phyloP scores from a whole-genome alignment of 179 eudicot genomes.

The Pouteria campechiana region DNA sequence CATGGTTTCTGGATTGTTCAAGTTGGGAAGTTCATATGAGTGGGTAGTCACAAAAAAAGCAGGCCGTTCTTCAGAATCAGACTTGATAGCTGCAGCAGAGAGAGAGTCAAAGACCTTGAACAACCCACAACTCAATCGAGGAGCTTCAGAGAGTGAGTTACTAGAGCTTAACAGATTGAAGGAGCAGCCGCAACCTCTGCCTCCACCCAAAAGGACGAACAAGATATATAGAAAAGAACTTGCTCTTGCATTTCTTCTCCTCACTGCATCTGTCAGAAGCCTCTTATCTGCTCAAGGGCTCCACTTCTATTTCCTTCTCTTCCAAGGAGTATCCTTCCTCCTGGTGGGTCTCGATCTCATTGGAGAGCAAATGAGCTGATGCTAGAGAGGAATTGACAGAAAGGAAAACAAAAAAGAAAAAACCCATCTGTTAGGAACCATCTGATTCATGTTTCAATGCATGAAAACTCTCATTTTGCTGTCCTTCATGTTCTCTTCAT shows the following conservation, averaged over 20 bases:
- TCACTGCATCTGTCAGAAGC: conserved; percentile 78
- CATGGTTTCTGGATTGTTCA: conserved; percentile 81
- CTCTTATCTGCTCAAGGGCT: conserved; percentile 81
- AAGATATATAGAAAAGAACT: conserved; percentile 74
- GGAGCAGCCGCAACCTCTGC: conserved; percentile 35
- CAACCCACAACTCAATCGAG: conserved; percentile 23
- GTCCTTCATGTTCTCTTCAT: no score
- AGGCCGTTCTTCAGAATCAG: conserved; percentile 76
- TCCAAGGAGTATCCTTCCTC: conserved; percentile 77
- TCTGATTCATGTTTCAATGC: no score
- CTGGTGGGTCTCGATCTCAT: conserved; percentile 80
- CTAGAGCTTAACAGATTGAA: conserved; percentile 52
- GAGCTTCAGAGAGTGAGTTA: conserved; percentile 64
- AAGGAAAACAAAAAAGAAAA: no score
- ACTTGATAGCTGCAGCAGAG: conserved; percentile 49
- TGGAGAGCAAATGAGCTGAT: conserved; percentile 81
- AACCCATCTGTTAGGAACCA: no score
- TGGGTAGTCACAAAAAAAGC: conserved; percentile 87
- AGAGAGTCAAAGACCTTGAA: conserved; percentile 30
- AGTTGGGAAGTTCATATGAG: conserved; percentile 71
- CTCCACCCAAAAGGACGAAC: conserved; percentile 33
- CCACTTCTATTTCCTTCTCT: conserved; percentile 79
- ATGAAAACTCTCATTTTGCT: no score
- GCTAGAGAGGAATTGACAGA: no score
- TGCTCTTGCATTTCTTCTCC: conserved; percentile 58